Evolutionary conservation across 768 basidiomycete species (phyloP), one percentile per base, ranked within the genome.

Genomic region (Mycena latifolia): DNA sequence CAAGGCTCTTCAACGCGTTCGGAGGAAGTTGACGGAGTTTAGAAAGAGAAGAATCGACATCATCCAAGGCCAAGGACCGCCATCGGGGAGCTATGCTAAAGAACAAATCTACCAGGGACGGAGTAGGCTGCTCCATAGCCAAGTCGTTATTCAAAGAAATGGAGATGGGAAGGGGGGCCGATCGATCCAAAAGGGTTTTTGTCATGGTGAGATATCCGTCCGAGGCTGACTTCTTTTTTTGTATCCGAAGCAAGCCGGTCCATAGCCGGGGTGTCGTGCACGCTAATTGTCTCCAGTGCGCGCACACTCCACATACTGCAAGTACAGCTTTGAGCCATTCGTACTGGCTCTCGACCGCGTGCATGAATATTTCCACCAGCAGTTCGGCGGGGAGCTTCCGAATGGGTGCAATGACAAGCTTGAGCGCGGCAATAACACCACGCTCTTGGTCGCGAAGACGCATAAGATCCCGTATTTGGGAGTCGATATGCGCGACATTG

Each of bases 251-350:
- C n/a, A n/a, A n/a, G n/a, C n/a, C n/a, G n/a, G n/a, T n/a, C n/a
- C n/a, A n/a, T n/a, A n/a, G n/a, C n/a, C n/a, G n/a, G n/a, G n/a
- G n/a, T n/a, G n/a, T n/a, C n/a, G n/a, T n/a, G n/a, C n/a, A n/a
- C n/a, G n/a, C n/a, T n/a, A n/a, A n/a, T n/a, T n/a, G n/a, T n/a
- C 47, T 35, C 65, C 65, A 66, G 54, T 66, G 33, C 2, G 39
- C 65, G 48, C 47, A 66, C 3, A 56, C 65, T 15, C 27, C 24
- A 27, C 37, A 61, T 15, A 66, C 2, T 6, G 4, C 14, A 5
- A 59, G 45, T 22, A 45, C 43, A 0, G 14, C 14, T 8, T 48
- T 27, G 24, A 35, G 8, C n/a, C n/a, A n/a, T n/a, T n/a, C 12
- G n/a, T 33, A 37, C 4, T 8, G n/a, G n/a, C 29, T 7, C 37